Base-by-base conservation (phyloP, 2,329 filamentous ascomycete genomes). In the Acrocalymma vagum region DNA sequence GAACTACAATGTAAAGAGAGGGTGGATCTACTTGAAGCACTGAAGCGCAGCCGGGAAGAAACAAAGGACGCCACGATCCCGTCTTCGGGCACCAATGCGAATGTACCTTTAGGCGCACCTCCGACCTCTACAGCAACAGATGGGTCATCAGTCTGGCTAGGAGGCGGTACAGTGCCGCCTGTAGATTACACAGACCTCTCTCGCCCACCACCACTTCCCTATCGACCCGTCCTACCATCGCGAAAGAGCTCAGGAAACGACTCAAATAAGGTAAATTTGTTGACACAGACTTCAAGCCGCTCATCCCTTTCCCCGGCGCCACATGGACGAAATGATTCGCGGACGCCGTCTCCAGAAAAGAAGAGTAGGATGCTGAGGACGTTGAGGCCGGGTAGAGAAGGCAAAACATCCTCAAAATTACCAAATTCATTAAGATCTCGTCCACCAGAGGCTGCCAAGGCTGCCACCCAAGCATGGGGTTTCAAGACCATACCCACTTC, bases 1-100 rank as follows among this genome's bases (percentile, higher is more conserved):
- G 91, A 97, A 65, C 68, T 92, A 49, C 93, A 96, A 71, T 96
- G 92, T 71, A 93, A 94, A 69, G 93, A 97, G 71, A 83, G 92
- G 32, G 90, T 96, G 34, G 90, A 96, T 65, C 77, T 97, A 22
- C 78, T 97, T 6, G 87, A 94, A 63, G 87, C 92, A 6, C 74
- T 97, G 42, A 83, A 85, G 46, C 77, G 87, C 51, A 87, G 83
- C 57, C 74, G 82, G 21, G 73, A 78, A 47, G 82, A 84, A 30
- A 74, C 74, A 7, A 72, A 71, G 17, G 63, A 58, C 61, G 75
- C 48, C 67, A 27, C 49, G 21, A 51, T 51, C 9, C 32, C 45
- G 17, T 41, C 50, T 17, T 32, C 53, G 20, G 48, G 58, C 25
- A 34, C 55, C 17, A 54, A 58, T 24, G 49, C 60, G 3, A 60